Conservation (phyloP, 331 rosid species). For the Erythrophleum ivorense region DNA sequence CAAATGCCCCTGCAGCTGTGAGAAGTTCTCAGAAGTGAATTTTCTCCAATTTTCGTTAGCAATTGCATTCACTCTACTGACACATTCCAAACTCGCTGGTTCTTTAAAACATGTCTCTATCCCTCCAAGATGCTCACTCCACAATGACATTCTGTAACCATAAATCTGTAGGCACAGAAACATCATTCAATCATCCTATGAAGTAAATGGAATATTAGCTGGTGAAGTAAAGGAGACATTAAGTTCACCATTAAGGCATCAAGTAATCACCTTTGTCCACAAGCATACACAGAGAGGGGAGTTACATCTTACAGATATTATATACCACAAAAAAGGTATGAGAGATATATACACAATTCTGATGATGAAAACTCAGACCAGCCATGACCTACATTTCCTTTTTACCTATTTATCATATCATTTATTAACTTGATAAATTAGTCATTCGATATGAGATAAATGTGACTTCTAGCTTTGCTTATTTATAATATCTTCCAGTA, state of each 20-base stretch:
- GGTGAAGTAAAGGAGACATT: conserved; percentile 1
- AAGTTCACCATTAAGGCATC: conserved; percentile 32
- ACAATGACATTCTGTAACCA: conserved; percentile 92
- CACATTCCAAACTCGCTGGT: conserved; percentile 78
- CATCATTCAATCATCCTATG: not conserved
- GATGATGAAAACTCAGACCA: conserved; percentile 34
- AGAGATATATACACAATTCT: not conserved
- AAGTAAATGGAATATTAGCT: conserved; percentile 18
- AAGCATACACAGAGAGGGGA: not conserved
- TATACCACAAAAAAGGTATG: not conserved
- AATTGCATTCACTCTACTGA: conserved; percentile 64
- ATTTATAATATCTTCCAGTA: conserved; percentile 9
- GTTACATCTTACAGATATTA: not conserved
- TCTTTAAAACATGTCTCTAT: conserved; percentile 57
- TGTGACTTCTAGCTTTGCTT: conserved; percentile 43
- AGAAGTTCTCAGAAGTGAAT: conserved; percentile 52
- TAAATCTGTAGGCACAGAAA: conserved; percentile 63
- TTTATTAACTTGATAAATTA: conserved; percentile 27
- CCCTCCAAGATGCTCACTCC: conserved; percentile 85
- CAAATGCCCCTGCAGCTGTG: conserved; percentile 72
- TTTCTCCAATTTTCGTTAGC: conserved; percentile 71
- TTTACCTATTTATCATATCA: conserved; percentile 41
- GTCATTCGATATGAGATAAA: conserved; percentile 29
- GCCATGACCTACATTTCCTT: conserved; percentile 11
- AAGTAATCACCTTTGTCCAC: conserved; percentile 12